Base-by-base conservation (phyloP, 2,329 filamentous ascomycete species). In the Alternaria sp. region DNA sequence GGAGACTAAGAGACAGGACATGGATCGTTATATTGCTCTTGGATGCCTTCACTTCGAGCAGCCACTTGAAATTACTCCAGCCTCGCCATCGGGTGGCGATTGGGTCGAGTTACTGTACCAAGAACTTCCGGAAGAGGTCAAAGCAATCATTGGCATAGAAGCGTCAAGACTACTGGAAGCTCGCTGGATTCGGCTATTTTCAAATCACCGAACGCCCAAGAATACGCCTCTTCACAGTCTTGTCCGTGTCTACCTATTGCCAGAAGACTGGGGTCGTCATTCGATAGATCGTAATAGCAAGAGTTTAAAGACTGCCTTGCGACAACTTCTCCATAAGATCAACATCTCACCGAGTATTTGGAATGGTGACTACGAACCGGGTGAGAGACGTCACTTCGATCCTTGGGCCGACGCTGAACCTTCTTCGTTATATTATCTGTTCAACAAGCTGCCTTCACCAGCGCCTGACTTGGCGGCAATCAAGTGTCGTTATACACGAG, bases 371-470 rank as follows among this genome's bases (percentile, higher is more conserved):
- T 68, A 69, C n/a, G 54, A 56, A 17, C 62, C 64, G 14, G 33
- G 61, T 21, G 53, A 56, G 14, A 55, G 66, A 17, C 58, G 62
- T 6, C 56, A 63, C 3, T 81, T 80, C 42, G 78, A 81, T 54
- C 60, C 73, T 5, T 80, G 80, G 68, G 76, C 80, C 7, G 74
- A 72, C 1, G 62, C 75, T 13, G 78, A 84, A 17, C 74, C 82
- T 9, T 71, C 79, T 2, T 88, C 89, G 0, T 77, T 93, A 0
- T 85, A 92, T 46, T 83, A 88, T 28, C 79, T 92, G 45, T 93
- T 93, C 81, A 93, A 93, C 73, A 86, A 80, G 3, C 82, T 93
- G 1, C 86, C 88, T 0, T 91, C 90, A 0, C 91, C 91, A 0
- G 72, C 80, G 2, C 90, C 91, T 2, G 72, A 78, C n/a, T 79